Base-by-base conservation (phyloP, 495 filamentous ascomycete species). In the Hamigera avellanea region DNA sequence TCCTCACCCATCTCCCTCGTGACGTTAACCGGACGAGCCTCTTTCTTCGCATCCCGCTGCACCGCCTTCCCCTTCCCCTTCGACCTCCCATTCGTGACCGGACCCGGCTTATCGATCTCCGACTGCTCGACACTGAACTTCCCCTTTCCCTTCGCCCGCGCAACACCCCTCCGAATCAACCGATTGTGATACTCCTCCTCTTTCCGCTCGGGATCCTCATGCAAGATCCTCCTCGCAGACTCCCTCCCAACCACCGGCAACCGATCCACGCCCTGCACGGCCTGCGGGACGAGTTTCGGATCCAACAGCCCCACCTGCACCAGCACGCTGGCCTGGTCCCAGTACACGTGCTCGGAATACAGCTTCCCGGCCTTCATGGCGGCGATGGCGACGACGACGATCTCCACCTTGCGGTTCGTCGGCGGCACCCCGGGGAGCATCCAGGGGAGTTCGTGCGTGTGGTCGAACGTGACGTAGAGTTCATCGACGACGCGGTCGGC, bases 241-340 rank as follows among this genome's bases (percentile, higher is more conserved):
- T 85, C 78, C 1, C 58, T 53, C 0, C 83, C 84, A 2, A 77
- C 72, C 19, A 87, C 75, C 1, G 86, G 86, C 28, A 93, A 64
- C 47, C 57, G 72, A 18, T 75, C 66, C n/a, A 68, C 57, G 0
- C 69, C 72, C 25, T 67, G 59, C 16, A 65, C 55, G 6, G 58
- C 53, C 16, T 50, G 37, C 1, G 70, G 64, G 6, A 76, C 56
- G 8, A 72, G 54, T 55, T 64, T 80, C 44, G 49, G 78, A 67
- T 85, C 74, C 26, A 94, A 49, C 32, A 93, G 50, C 0, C 85
- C 85, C 0, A 85, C 57, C 56, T 93, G 86, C 14, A 80, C 69
- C 0, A 95, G 57, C 2, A 89, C 80, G 12, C 73, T 79, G 1
- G 81, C 84, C 52, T 93, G 86, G 49, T 93, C 87, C 86, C 86